phyloP scores from a whole-genome alignment of 176 grass and related monocot species.

The Thalia dealbata region DNA sequence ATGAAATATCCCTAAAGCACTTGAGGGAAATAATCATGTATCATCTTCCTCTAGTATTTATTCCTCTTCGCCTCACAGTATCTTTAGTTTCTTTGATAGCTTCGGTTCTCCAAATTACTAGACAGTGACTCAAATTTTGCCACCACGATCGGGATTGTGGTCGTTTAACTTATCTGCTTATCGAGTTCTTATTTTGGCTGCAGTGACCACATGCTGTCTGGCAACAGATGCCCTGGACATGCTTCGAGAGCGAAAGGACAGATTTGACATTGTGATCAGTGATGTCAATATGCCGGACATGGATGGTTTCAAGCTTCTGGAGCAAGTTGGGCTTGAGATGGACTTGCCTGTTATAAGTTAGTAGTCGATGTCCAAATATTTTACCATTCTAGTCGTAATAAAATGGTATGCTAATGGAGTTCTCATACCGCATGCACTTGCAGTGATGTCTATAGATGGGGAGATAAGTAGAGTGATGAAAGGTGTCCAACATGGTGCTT shows the following conservation, averaged over 20 bases:
- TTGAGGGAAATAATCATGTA: not conserved
- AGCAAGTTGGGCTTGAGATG: conserved; percentile 97
- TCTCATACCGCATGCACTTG: conserved; percentile 21
- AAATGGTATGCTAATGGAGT: no score
- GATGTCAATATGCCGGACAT: conserved; percentile 99
- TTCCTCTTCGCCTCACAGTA: not conserved
- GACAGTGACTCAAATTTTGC: not conserved
- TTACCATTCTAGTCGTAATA: no score
- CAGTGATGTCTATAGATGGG: conserved; percentile 99
- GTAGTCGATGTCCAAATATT: conserved; percentile 26
- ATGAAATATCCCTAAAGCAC: not conserved
- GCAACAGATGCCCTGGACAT: conserved; percentile 74
- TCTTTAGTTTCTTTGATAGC: not conserved
- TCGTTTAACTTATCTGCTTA: no score
- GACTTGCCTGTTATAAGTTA: conserved; percentile 94
- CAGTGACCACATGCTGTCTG: conserved; percentile 79
- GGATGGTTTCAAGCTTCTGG: conserved; percentile 99
- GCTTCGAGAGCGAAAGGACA: conserved; percentile 74
- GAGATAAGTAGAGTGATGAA: conserved; percentile 99
- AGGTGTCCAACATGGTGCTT: conserved; percentile 96
- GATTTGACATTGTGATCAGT: conserved; percentile 95
- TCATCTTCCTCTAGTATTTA: not conserved
- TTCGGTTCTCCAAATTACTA: not conserved
- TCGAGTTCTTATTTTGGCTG: not conserved
- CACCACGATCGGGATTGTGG: no score